These are phyloP conservation scores for Rusavskia elegans DNA, from an alignment of 495 filamentous ascomycete genomes.

Conservation along the genomic window DNA sequence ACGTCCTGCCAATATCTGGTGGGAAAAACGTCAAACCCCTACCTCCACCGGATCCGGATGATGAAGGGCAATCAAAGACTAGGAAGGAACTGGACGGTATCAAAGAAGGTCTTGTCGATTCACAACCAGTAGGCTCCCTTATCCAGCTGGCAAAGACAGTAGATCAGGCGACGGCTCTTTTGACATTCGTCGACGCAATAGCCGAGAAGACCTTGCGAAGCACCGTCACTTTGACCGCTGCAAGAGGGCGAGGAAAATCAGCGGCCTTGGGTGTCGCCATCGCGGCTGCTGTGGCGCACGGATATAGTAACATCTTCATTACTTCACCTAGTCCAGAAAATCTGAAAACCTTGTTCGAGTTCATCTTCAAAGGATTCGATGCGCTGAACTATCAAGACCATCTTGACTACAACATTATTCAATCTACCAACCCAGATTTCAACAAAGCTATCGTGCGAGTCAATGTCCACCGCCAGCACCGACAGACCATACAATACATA, in stretches of 20 bases:
- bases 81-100: slow-evolving; percentile 68
- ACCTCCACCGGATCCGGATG: slow-evolving; percentile 49
- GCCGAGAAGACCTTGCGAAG: slow-evolving; percentile 87
- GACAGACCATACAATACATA: slow-evolving; percentile 97
- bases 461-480: slow-evolving; percentile 86
- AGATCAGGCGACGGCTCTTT: slow-evolving; percentile 86
- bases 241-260: slow-evolving; percentile 91
- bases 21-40: slow-evolving; percentile 81
- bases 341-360: slow-evolving; percentile 95
- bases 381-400: slow-evolving; percentile 85
- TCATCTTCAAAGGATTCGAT: slow-evolving; percentile 97
- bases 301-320: slow-evolving; percentile 99
- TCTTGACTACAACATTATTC: slow-evolving; percentile 92
- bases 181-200: slow-evolving; percentile 94
- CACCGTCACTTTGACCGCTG: slow-evolving; percentile 87
- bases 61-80: slow-evolving; percentile 47
- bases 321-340: slow-evolving; percentile 97
- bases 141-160: slow-evolving; percentile 74
- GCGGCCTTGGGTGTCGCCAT: slow-evolving; percentile 89
- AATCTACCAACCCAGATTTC: slow-evolving; percentile 96
- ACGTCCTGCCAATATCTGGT: slow-evolving; percentile 92
- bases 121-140: slow-evolving; percentile 71
- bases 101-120: slow-evolving; percentile 73
- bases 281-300: slow-evolving; percentile 84
- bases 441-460: slow-evolving; percentile 97